These are phyloP conservation scores for Westerdykella aurantiaca DNA, from an alignment of 2,329 filamentous ascomycete species.

Conservation along the genomic window DNA sequence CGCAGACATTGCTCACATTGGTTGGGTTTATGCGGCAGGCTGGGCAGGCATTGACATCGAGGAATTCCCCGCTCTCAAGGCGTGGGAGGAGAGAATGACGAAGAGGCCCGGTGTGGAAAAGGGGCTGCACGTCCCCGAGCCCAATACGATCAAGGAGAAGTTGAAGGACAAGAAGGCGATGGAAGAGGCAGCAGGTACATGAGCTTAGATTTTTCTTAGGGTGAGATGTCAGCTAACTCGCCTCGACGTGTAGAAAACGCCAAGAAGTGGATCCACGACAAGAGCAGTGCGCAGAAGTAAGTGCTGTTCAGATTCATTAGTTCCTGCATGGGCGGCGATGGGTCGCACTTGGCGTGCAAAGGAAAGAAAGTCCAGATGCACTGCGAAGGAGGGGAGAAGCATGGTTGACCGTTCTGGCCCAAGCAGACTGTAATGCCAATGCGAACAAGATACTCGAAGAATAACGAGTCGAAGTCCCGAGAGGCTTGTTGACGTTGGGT, in stretches of 20 bases:
- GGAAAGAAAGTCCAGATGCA: not conserved
- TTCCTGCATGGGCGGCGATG: not conserved
- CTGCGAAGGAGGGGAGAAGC: not conserved
- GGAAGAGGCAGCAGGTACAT: slow-evolving; percentile 48
- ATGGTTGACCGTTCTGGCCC: not conserved
- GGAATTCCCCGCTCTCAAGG: slow-evolving; percentile 69
- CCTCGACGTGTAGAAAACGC: slow-evolving; percentile 19
- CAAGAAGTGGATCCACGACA: slow-evolving; percentile 59
- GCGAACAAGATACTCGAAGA: not conserved
- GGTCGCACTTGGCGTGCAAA: not conserved
- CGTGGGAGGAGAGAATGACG: slow-evolving; percentile 69
- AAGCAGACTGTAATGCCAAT: not conserved
- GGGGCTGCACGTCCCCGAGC: slow-evolving; percentile 65
- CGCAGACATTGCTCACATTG: slow-evolving; percentile 69
- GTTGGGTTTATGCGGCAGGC: slow-evolving; percentile 61
- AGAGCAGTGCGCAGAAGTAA: slow-evolving; percentile 21
- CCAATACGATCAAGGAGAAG: slow-evolving; percentile 57
- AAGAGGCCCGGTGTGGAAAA: slow-evolving; percentile 67
- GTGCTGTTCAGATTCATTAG: slow-evolving; percentile 3
- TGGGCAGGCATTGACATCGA: slow-evolving; percentile 63
- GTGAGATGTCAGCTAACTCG: not conserved
- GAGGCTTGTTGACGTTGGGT: not conserved
- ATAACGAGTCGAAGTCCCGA: not conserved
- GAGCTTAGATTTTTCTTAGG: too few species aligned
- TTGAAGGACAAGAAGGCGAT: slow-evolving; percentile 53